Conservation (phyloP, 306 rosid species). For the Datisca glomerata region DNA sequence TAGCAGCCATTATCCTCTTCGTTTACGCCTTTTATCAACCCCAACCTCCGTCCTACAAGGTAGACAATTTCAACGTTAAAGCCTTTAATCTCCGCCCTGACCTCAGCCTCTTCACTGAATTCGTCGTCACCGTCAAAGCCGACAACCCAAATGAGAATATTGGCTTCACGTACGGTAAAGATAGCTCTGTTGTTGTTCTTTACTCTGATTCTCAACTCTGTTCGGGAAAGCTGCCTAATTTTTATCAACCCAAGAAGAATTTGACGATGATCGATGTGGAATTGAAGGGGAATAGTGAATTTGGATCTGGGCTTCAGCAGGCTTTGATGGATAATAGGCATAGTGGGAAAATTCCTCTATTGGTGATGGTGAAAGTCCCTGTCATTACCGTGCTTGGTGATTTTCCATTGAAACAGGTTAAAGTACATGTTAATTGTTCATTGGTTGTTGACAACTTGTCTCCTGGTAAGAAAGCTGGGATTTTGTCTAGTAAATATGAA, state of each 20-base stretch:
- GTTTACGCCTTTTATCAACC: neutral
- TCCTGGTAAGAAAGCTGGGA: conserved; percentile 8
- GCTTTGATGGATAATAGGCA: conserved; percentile 11
- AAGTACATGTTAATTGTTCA: conserved; percentile 18
- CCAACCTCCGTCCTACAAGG: conserved; percentile 8
- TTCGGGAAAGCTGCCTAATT: conserved; percentile 20
- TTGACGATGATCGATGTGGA: conserved; percentile 9
- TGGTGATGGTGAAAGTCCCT: conserved; percentile 22
- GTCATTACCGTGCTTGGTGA: conserved; percentile 17
- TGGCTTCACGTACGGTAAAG: conserved; percentile 7
- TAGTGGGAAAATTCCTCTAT: conserved; percentile 18
- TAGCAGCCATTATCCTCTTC: neutral
- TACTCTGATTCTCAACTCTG: conserved; percentile 5
- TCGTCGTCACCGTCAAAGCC: conserved; percentile 4
- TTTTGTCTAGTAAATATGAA: conserved; percentile 14
- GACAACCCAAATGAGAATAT: conserved; percentile 5
- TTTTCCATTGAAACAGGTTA: conserved; percentile 5
- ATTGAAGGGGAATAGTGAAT: conserved; percentile 23
- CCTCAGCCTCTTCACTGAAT: conserved; percentile 8
- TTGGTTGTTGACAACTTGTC: conserved; percentile 28
- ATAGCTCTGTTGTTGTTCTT: conserved; percentile 3
- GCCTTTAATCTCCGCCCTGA: conserved; percentile 1
- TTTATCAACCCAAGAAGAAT: conserved; percentile 26
- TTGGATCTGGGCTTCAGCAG: conserved; percentile 10
- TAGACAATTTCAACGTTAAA: neutral